phyloP scores from a whole-genome alignment of 768 basidiomycete genomes.

The Gloeophyllum trabeum region DNA sequence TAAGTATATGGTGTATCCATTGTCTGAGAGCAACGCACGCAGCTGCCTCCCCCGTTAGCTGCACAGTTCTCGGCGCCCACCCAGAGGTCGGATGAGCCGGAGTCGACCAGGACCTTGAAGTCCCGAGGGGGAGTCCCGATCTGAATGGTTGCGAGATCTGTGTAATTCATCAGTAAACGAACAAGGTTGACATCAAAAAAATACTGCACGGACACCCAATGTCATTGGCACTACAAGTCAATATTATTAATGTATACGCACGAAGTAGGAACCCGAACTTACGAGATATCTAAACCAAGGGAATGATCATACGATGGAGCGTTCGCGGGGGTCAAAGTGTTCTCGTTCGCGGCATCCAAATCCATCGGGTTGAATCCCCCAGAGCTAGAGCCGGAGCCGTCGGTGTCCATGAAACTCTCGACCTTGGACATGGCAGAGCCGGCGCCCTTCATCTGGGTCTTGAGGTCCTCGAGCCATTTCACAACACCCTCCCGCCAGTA shows the following conservation, averaged over 20 bases:
- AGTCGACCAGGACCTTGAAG: constrained; percentile 34
- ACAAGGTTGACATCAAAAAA: not conserved
- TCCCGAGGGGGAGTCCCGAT: constrained; percentile 32
- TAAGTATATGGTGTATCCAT: not conserved
- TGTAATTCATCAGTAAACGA: not conserved
- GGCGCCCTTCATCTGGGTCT: not conserved
- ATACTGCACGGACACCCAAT: constrained; percentile 23
- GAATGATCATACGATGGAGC: constrained; percentile 35
- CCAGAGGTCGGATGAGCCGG: constrained; percentile 35
- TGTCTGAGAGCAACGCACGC: constrained; percentile 20
- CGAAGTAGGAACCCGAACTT: constrained; percentile 30
- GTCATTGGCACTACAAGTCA: constrained; percentile 23
- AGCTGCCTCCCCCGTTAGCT: constrained; percentile 20
- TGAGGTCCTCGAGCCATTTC: not conserved
- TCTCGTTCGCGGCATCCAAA: not conserved
- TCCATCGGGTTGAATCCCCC: not conserved
- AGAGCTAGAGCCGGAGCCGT: not conserved
- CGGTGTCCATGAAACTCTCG: no score
- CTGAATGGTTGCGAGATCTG: constrained; percentile 27
- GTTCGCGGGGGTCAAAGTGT: constrained; percentile 22
- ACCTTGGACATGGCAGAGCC: not conserved
- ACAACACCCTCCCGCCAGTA: not conserved
- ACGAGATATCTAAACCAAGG: constrained; percentile 49
- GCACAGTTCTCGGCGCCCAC: constrained; percentile 23
- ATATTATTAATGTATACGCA: constrained; percentile 2